A percentile compares a stretch with the other conserved stretches of the same genome.
Evolutionary conservation across 106 monocot species (phyloP).

Genomic region (Dioscorea alata): DNA sequence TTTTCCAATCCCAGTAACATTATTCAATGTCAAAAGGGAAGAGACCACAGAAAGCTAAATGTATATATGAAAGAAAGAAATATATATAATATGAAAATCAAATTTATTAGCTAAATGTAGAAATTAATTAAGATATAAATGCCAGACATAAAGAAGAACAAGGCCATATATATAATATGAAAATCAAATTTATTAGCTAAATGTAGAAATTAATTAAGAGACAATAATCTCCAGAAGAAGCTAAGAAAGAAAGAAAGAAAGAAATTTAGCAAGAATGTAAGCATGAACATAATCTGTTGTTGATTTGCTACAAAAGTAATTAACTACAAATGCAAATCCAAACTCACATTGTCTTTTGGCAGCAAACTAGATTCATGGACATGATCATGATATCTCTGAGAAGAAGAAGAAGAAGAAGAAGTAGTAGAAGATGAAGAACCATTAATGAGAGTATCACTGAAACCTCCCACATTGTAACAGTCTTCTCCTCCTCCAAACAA

Average conservation of each 20-base stretch:
- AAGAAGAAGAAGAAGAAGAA: background rate
- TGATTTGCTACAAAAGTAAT: background rate
- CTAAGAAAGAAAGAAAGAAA: background rate
- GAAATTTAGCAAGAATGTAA: background rate
- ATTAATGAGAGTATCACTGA: background rate
- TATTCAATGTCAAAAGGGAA: too few relatives aligned
- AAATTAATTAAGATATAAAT: too few relatives aligned
- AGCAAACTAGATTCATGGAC: conserved; percentile 1
- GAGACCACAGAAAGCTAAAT: too few relatives aligned
- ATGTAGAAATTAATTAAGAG: too few relatives aligned
- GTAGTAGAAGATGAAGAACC: conserved; percentile 8
- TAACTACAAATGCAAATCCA: conserved; percentile 42
- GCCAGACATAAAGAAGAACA: too few relatives aligned
- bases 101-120: too few relatives aligned
- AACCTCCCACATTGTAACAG: background rate
- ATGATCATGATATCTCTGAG: background rate
- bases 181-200: too few relatives aligned
- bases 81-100: too few relatives aligned
- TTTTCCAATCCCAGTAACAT: too few relatives aligned
- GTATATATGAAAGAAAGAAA: too few relatives aligned
- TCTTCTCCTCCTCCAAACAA: background rate
- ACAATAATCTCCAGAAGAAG: too few relatives aligned
- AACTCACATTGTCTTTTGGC: conserved; percentile 26
- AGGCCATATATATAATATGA: too few relatives aligned
- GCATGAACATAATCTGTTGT: background rate